phyloP scores from a whole-genome alignment of 129 eudicot species.

The Helichrysum umbraculigerum region DNA sequence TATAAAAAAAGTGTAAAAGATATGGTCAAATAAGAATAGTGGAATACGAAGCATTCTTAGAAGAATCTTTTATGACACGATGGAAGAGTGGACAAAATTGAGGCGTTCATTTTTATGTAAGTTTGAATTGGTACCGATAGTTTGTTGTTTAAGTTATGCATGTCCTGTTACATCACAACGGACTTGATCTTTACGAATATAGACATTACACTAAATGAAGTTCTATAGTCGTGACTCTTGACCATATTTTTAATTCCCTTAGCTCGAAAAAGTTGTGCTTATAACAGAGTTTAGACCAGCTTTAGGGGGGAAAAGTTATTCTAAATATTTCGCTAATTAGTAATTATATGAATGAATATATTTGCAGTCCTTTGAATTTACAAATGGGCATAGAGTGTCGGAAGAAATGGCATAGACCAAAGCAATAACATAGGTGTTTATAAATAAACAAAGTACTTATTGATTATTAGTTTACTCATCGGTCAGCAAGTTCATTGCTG shows the following conservation, averaged over 20 bases:
- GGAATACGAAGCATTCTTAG: neutral
- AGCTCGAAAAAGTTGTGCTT: neutral
- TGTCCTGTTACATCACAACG: too few relatives aligned
- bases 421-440: neutral
- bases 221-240: too few relatives aligned
- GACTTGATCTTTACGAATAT: neutral
- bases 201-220: neutral
- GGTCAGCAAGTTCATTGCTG: conserved; percentile 51
- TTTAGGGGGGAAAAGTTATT: too few relatives aligned
- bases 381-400: neutral
- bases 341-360: neutral
- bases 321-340: too few relatives aligned
- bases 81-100: neutral
- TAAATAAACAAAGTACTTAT: neutral
- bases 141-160: too few relatives aligned
- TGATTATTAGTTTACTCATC: conserved; percentile 18
- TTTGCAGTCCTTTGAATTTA: neutral
- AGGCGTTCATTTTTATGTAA: neutral
- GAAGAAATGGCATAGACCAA: neutral
- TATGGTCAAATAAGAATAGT: neutral
- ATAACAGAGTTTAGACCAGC: too few relatives aligned
- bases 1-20: neutral
- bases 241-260: neutral
- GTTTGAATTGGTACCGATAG: neutral
- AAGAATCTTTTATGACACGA: neutral